Conservation (phyloP, 164 flowering plant species). For the Vitis rotundifolia region DNA sequence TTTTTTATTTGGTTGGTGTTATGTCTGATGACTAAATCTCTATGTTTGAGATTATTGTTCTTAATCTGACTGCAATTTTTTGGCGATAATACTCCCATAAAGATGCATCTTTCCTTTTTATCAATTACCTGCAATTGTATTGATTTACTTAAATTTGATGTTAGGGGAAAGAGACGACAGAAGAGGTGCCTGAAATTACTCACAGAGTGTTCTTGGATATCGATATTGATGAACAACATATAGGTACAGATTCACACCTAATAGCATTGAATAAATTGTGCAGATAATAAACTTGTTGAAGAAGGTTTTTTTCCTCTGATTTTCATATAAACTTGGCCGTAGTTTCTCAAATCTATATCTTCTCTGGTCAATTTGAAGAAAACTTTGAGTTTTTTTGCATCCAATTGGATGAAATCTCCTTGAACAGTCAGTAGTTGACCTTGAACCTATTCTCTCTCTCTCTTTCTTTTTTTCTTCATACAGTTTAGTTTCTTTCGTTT, state of each 20-base stretch:
- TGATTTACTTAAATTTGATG: slow-evolving; percentile 9
- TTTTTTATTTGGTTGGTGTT: too few relatives aligned
- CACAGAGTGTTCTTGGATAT: slow-evolving; percentile 92
- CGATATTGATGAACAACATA: slow-evolving; percentile 77
- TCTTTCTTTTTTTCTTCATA: too few relatives aligned
- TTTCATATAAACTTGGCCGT: neutral
- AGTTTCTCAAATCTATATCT: neutral
- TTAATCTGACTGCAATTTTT: too few relatives aligned
- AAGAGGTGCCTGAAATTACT: slow-evolving; percentile 72
- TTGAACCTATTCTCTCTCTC: neutral
- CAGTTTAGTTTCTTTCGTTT: too few relatives aligned
- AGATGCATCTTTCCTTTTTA: neutral
- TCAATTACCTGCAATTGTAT: neutral
- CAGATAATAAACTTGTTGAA: neutral
- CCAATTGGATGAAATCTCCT: neutral
- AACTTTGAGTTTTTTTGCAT: neutral
- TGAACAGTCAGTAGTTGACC: neutral
- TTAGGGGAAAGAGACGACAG: slow-evolving; percentile 57
- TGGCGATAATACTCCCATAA: too few relatives aligned
- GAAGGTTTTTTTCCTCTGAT: neutral
- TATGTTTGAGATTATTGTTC: too few relatives aligned
- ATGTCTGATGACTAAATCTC: too few relatives aligned
- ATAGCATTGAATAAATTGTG: neutral
- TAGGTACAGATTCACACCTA: slow-evolving; percentile 44
- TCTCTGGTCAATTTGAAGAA: neutral